Conservation (phyloP, 139 green algal species). For the Edaphochlamys debaryana region DNA sequence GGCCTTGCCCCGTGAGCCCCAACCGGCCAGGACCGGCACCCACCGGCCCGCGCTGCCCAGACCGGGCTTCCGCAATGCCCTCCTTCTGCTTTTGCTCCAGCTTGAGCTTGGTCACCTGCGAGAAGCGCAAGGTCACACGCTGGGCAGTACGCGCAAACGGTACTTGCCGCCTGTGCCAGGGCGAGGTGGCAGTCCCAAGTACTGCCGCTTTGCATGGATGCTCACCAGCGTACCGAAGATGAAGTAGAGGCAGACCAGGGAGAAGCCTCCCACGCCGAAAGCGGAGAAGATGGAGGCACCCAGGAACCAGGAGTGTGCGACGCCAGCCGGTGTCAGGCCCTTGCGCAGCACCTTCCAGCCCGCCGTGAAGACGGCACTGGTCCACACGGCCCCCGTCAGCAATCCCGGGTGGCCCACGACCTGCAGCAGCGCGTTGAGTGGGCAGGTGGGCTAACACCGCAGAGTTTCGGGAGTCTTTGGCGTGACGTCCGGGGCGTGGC, state of each 20-base stretch:
- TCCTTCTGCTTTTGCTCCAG: constrained; percentile 93
- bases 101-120: constrained; percentile 93
- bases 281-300: constrained; percentile 76
- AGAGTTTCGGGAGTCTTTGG: too few species aligned
- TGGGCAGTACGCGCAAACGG: not conserved
- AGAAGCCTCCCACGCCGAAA: constrained; percentile 86
- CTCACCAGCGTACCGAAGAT: constrained; percentile 83
- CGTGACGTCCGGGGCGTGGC: too few species aligned
- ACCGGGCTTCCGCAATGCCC: constrained; percentile 93
- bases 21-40: not conserved
- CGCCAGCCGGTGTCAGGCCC: constrained; percentile 77
- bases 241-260: constrained; percentile 96
- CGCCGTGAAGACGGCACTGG: constrained; percentile 38
- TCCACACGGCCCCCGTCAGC: constrained; percentile 21
- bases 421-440: not conserved
- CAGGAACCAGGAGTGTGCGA: constrained; percentile 83
- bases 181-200: not conserved
- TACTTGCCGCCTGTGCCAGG: not conserved
- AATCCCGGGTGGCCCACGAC: constrained; percentile 37
- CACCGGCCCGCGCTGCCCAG: constrained; percentile 78
- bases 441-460: too few species aligned
- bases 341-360: constrained; percentile 79
- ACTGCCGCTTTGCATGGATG: too few species aligned
- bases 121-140: not conserved
- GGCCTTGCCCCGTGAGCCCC: not conserved